Percentiles rank a stretch among this genome's conserved stretches.
Conservation (phyloP, 2,329 filamentous ascomycete species). For the Aspergillus arachidicola region DNA sequence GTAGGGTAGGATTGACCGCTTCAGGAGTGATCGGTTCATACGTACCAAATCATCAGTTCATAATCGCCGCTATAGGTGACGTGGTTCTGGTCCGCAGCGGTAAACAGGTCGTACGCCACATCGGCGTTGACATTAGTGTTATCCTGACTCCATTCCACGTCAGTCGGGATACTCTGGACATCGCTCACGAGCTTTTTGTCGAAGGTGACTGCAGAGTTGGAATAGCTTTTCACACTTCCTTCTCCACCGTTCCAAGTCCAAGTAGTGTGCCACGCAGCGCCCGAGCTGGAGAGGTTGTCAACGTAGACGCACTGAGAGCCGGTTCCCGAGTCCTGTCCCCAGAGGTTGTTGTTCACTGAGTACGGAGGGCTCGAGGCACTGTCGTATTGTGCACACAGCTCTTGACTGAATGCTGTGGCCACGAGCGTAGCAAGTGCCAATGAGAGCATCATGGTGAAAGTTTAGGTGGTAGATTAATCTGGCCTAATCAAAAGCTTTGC, state of each 20-base stretch:
- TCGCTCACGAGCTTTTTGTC: slow-evolving; percentile 15
- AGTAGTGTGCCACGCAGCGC: slow-evolving; percentile 42
- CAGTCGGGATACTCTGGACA: slow-evolving; percentile 43
- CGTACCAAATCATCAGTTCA: slow-evolving; percentile 64
- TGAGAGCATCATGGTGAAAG: neutral
- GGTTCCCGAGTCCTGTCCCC: slow-evolving; percentile 40
- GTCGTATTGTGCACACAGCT: slow-evolving; percentile 25
- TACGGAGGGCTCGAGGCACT: slow-evolving; percentile 38
- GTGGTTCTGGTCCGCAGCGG: slow-evolving; percentile 40
- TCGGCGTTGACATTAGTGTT: slow-evolving; percentile 54
- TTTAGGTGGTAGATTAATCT: neutral
- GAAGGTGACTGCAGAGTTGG: neutral
- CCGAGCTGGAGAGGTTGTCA: slow-evolving; percentile 29
- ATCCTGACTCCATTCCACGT: slow-evolving; percentile 52
- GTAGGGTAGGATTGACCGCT: neutral
- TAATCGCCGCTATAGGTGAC: slow-evolving; percentile 51
- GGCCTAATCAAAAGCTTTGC: neutral
- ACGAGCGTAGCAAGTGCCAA: neutral
- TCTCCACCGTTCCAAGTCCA: slow-evolving; percentile 45
- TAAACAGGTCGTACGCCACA: slow-evolving; percentile 64
- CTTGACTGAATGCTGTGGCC: neutral
- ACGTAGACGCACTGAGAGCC: slow-evolving; percentile 47
- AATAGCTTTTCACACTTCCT: slow-evolving; percentile 43
- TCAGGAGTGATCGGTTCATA: neutral
- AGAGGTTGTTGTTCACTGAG: slow-evolving; percentile 54